These are phyloP conservation scores for Batrachochytrium dendrobatidis DNA, from an alignment of 371 early-diverging fungal genomes.

Conservation along the genomic window DNA sequence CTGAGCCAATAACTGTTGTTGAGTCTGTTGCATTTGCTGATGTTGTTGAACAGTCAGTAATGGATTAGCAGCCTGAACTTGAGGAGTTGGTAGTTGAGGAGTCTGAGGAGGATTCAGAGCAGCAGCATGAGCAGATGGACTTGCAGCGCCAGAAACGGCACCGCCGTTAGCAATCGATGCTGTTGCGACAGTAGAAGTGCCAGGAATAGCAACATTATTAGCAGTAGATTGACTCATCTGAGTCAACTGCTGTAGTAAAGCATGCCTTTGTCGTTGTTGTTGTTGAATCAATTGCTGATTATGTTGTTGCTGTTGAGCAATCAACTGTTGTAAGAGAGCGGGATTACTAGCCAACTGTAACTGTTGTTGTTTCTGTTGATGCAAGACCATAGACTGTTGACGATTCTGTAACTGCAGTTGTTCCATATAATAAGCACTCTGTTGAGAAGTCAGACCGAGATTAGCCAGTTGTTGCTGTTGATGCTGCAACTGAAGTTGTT, in stretches of 20 bases:
- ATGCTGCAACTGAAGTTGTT: background rate
- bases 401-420: background rate
- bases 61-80: background rate
- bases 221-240: too few relatives aligned
- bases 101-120: too few relatives aligned
- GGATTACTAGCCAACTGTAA: background rate
- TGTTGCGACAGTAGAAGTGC: background rate
- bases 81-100: too few relatives aligned
- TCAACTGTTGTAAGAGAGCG: background rate
- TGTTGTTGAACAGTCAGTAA: background rate
- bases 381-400: background rate
- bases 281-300: background rate
- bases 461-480: background rate
- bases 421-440: background rate
- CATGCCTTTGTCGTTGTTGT: background rate
- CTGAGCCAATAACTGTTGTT: too few relatives aligned
- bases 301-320: background rate
- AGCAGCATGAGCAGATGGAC: too few relatives aligned
- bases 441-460: background rate
- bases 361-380: background rate
- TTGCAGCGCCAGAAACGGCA: background rate
- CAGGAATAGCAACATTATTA: background rate
- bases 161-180: background rate
- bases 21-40: background rate
- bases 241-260: constrained; percentile 1